A percentile compares a stretch with the other conserved stretches of the same genome.
Conservation (phyloP, 2,329 filamentous ascomycete species). For the Verticillium isaacii region DNA sequence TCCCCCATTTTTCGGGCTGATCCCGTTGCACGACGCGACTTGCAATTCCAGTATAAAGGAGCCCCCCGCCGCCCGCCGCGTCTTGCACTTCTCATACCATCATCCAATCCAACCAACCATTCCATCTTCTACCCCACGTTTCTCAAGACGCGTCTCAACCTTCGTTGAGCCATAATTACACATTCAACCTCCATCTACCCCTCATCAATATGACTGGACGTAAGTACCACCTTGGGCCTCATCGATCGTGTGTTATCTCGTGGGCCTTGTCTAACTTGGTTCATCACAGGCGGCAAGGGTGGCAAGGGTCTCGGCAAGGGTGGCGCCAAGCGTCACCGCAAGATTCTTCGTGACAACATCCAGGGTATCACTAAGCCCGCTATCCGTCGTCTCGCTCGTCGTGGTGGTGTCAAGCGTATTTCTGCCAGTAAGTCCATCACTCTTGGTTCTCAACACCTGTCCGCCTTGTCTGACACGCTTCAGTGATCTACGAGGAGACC, state of each 20-base stretch:
- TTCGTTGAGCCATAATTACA: neutral
- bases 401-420: conserved; percentile 99
- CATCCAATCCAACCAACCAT: neutral
- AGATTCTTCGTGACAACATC: conserved; percentile 99
- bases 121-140: neutral
- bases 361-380: conserved; percentile 99
- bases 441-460: neutral
- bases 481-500: conserved; percentile 76
- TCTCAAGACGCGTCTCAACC: neutral
- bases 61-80: conserved; percentile 7
- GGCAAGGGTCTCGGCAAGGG: conserved; percentile 98
- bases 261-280: neutral
- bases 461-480: conserved; percentile 9
- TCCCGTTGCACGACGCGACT: conserved; percentile 7
- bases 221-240: conserved; percentile 39
- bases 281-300: conserved; percentile 73
- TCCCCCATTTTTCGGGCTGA: conserved; percentile 12
- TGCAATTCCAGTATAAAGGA: conserved; percentile 9
- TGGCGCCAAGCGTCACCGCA: conserved; percentile 96
- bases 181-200: neutral
- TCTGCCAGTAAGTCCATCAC: conserved; percentile 68
- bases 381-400: conserved; percentile 95
- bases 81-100: neutral
- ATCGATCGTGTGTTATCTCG: conserved; percentile 1
- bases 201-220: conserved; percentile 65